These are phyloP conservation scores for Colletotrichum kahawae DNA, from an alignment of 2,329 filamentous ascomycete genomes.

Conservation along the genomic window DNA sequence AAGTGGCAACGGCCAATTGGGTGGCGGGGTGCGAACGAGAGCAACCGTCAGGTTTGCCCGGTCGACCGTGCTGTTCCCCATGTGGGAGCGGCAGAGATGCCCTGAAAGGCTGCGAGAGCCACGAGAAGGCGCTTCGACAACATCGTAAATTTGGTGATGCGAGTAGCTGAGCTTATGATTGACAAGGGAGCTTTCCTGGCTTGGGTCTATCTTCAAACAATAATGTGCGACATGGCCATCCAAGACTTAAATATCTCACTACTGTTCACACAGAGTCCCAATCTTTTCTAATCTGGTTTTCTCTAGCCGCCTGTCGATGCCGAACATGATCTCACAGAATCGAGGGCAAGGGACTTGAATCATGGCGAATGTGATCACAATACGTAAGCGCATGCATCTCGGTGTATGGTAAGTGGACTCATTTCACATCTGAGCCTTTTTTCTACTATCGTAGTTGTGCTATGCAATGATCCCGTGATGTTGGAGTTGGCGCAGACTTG, in stretches of 20 bases:
- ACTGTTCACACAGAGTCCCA: neutral
- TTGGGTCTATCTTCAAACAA: neutral
- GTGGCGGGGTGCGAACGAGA: neutral
- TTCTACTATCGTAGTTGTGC: neutral
- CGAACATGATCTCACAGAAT: neutral
- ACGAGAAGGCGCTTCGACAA: neutral
- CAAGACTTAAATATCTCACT: neutral
- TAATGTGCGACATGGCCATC: neutral
- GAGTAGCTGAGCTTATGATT: neutral
- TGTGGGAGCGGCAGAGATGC: neutral
- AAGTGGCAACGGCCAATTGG: slow-evolving; percentile 1
- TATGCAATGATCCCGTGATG: neutral
- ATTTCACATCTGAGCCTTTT: neutral
- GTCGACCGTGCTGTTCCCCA: neutral
- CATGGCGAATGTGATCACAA: neutral
- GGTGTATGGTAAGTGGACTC: neutral
- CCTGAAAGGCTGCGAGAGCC: neutral
- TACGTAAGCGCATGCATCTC: neutral
- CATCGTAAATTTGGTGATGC: neutral
- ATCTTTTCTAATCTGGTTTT: neutral
- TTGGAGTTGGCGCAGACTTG: neutral
- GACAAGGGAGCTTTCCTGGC: neutral
- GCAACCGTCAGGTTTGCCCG: neutral
- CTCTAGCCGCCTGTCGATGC: neutral
- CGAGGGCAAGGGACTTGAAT: neutral